Conservation (phyloP, 176 grass and related monocot genomes). For the Oryza meridionalis region DNA sequence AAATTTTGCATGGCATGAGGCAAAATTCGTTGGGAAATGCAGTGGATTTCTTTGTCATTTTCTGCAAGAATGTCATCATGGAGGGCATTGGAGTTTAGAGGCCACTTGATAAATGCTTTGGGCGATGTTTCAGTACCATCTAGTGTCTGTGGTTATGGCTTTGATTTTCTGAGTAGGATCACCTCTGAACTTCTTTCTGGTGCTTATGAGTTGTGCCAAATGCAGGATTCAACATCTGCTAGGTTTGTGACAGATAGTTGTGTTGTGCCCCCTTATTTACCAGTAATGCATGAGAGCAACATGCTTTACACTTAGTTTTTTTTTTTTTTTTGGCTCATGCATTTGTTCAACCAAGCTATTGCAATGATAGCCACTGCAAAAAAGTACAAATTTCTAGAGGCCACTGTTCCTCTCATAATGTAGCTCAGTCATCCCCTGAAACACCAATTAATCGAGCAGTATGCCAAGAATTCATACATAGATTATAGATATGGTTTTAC, state of each 20-base stretch:
- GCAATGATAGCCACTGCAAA: not conserved
- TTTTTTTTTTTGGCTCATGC: not conserved
- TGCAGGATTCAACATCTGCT: not conserved
- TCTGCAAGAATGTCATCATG: not conserved
- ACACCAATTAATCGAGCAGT: not conserved
- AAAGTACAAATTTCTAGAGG: not conserved
- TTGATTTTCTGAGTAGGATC: not conserved
- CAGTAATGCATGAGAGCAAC: not conserved
- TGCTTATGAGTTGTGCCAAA: not conserved
- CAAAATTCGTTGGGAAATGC: not conserved
- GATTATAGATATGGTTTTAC: not conserved
- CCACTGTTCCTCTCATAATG: not conserved
- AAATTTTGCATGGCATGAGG: not conserved
- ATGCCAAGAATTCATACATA: not conserved
- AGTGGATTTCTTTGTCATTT: slow-evolving; percentile 7
- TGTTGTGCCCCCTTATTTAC: not conserved
- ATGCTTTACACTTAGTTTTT: not conserved
- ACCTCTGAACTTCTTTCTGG: slow-evolving; percentile 17
- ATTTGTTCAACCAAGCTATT: slow-evolving; percentile 14
- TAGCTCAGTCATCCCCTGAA: not conserved
- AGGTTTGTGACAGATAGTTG: not conserved
- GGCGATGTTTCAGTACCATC: not conserved
- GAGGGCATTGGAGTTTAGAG: too few relatives aligned
- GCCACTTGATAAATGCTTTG: not conserved
- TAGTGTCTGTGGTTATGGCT: not conserved